Evolutionary conservation across 139 green algal species (phyloP).

Genomic region (Ostreobium quekettii): DNA sequence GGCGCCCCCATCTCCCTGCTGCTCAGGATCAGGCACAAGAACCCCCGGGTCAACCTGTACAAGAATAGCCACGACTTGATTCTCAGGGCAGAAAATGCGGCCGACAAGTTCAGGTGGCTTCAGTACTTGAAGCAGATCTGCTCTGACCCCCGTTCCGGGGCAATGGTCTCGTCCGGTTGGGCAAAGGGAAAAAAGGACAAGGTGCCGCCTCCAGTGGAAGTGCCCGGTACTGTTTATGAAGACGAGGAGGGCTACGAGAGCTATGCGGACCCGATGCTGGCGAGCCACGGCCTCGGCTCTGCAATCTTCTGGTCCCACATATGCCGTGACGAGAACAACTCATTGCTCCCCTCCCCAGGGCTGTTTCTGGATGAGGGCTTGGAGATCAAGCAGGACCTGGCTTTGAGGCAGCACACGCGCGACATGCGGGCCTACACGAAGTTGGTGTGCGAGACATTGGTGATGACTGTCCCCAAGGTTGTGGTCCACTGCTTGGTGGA

Average conservation of each 20-base stretch:
- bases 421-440: conserved; percentile 16
- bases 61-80: conserved; percentile 20
- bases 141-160: neutral
- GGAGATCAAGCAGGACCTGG: conserved; percentile 10
- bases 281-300: conserved; percentile 8
- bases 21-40: conserved; percentile 8
- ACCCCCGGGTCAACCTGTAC: conserved; percentile 5
- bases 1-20: conserved; percentile 10
- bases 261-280: neutral
- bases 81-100: conserved; percentile 10
- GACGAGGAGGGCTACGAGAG: neutral
- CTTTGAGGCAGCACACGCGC: conserved; percentile 3
- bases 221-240: neutral
- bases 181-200: too few species aligned
- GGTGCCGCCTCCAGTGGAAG: too few species aligned
- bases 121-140: conserved; percentile 2
- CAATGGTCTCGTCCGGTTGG: neutral
- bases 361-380: conserved; percentile 6
- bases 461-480: conserved; percentile 19
- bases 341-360: conserved; percentile 14
- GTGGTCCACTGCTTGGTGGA: conserved; percentile 18
- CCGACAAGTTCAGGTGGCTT: conserved; percentile 18
- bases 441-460: conserved; percentile 9
- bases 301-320: conserved; percentile 14
- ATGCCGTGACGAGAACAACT: conserved; percentile 11